Percentiles rank a stretch among this genome's conserved stretches.
Conservation (phyloP, 108 stramenopile genomes). For the Nitzschia inconspicua region DNA sequence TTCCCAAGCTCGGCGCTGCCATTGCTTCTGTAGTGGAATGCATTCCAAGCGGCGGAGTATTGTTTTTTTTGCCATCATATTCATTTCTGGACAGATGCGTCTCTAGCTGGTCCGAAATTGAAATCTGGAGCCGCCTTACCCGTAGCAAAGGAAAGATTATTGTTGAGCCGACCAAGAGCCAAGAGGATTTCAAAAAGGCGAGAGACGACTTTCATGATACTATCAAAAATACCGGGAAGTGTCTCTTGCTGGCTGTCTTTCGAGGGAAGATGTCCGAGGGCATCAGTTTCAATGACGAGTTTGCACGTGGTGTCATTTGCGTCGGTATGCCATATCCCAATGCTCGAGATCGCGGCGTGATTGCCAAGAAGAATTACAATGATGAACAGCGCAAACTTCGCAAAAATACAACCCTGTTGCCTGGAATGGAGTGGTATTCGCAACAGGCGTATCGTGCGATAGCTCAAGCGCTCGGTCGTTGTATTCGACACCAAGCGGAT, state of each 20-base stretch:
- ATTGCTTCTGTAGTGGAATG: constrained; percentile 55
- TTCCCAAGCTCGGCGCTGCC: constrained; percentile 61
- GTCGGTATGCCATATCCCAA: constrained; percentile 76
- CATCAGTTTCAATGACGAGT: constrained; percentile 79
- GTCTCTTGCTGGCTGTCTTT: constrained; percentile 82
- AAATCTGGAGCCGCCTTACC: constrained; percentile 45
- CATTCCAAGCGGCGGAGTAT: constrained; percentile 60
- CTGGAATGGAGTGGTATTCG: constrained; percentile 83
- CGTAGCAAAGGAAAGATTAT: constrained; percentile 58
- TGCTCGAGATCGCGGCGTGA: constrained; percentile 36
- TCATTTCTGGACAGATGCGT: constrained; percentile 55
- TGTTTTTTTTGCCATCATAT: constrained; percentile 77
- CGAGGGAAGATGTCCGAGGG: constrained; percentile 88
- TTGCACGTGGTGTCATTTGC: constrained; percentile 78
- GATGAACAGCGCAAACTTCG: constrained; percentile 61
- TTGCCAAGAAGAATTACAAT: constrained; percentile 77
- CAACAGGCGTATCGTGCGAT: constrained; percentile 91
- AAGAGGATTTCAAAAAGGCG: constrained; percentile 60
- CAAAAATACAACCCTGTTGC: constrained; percentile 53
- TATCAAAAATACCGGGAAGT: constrained; percentile 45
- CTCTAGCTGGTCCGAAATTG: constrained; percentile 43
- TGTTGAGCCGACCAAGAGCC: constrained; percentile 60
- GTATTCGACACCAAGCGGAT: constrained; percentile 86
- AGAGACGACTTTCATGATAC: constrained; percentile 45
- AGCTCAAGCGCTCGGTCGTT: constrained; percentile 86